Percentiles rank a stretch among this genome's conserved stretches.
These are phyloP conservation scores for Russula sp. DNA, from an alignment of 768 basidiomycete species.

Conservation along the genomic window DNA sequence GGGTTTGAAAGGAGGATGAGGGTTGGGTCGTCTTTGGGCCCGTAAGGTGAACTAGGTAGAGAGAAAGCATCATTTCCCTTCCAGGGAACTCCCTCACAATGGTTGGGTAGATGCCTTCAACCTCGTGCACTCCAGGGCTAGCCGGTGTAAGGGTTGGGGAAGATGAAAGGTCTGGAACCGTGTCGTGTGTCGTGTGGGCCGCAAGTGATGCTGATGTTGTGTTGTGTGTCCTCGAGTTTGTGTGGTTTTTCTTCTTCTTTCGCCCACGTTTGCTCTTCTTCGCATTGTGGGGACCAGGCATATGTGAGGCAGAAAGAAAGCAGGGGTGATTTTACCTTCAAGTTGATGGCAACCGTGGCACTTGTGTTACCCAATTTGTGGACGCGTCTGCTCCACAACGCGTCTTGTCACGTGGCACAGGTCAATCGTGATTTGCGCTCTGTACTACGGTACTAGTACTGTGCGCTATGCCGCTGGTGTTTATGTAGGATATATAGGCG, in stretches of 20 bases:
- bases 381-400: constrained; percentile 10
- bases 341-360: too few relatives aligned
- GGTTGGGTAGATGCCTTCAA: constrained; percentile 13
- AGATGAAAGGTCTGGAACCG: background rate
- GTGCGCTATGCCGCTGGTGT: too few relatives aligned
- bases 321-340: background rate
- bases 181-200: background rate
- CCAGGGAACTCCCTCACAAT: background rate
- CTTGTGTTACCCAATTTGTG: background rate
- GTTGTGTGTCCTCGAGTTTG: constrained; percentile 6
- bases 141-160: background rate
- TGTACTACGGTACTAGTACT: too few relatives aligned
- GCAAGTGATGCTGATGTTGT: constrained; percentile 6
- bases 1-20: constrained; percentile 40
- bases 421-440: too few relatives aligned
- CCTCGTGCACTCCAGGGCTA: background rate
- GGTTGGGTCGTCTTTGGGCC: constrained; percentile 27
- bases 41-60: background rate
- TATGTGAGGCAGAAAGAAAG: constrained; percentile 30
- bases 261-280: constrained; percentile 45
- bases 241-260: constrained; percentile 39
- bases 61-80: background rate
- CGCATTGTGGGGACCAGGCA: constrained; percentile 63
- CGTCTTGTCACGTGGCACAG: constrained; percentile 1
- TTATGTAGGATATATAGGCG: too few relatives aligned